Evolutionary conservation across 129 eudicot genomes (phyloP).

Genomic region (Flaveria robusta): DNA sequence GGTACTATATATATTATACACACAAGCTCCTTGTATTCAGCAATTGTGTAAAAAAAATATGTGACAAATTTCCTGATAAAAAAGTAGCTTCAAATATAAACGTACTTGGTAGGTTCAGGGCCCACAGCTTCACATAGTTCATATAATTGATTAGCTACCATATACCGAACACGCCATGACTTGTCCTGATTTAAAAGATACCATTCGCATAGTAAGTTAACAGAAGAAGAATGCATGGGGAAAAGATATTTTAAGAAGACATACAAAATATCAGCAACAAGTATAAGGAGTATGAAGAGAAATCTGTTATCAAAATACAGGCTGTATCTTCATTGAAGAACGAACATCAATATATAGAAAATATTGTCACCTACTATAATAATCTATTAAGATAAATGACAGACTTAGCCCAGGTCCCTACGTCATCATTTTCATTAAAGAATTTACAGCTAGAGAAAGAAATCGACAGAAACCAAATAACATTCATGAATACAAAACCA

Average conservation of each 20-base stretch:
- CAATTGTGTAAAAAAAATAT: background rate
- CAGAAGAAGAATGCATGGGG: background rate
- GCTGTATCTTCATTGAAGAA: background rate
- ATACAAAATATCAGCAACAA: background rate
- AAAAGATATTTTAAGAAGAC: background rate
- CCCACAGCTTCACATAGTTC: constrained; percentile 99
- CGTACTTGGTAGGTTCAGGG: constrained; percentile 87
- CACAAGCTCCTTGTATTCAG: background rate
- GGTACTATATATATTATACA: background rate
- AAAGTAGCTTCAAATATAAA: background rate
- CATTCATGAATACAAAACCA: background rate
- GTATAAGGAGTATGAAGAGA: background rate
- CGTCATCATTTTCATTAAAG: background rate
- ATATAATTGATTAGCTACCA: constrained; percentile 97
- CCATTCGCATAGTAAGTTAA: constrained; percentile 9
- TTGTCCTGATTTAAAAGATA: constrained; percentile 65
- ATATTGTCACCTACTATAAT: background rate
- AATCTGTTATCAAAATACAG: background rate
- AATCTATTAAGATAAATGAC: background rate
- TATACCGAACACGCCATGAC: constrained; percentile 98
- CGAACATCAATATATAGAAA: background rate
- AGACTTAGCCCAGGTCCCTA: background rate
- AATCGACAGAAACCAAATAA: background rate
- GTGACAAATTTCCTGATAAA: background rate
- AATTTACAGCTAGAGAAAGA: background rate